A percentile compares a stretch with the other conserved stretches of the same genome.
These are phyloP conservation scores for Pleurotus tuber-regium DNA, from an alignment of 768 basidiomycete species.

Conservation along the genomic window DNA sequence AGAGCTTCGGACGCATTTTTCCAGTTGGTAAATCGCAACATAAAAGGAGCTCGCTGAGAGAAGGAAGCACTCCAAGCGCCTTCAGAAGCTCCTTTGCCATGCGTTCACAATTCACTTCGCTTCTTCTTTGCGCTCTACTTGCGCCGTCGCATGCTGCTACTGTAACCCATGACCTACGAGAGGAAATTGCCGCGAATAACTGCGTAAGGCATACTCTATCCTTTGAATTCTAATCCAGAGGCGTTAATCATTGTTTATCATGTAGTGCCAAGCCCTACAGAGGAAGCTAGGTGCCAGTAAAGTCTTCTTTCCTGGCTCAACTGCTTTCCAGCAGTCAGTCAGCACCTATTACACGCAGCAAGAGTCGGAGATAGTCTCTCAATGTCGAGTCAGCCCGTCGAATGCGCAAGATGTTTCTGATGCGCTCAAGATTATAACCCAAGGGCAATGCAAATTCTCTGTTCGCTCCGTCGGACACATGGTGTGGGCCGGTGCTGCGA, in stretches of 20 bases:
- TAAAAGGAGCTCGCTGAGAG: constrained; percentile 4
- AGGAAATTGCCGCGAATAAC: constrained; percentile 4
- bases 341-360: constrained; percentile 2
- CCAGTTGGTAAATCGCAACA: neutral
- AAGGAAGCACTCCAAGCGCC: neutral
- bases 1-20: neutral
- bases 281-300: neutral
- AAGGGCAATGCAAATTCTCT: constrained; percentile 1
- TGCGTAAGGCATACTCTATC: neutral
- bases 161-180: neutral
- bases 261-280: constrained; percentile 1
- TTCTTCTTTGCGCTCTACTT: constrained; percentile 6
- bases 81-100: constrained; percentile 4
- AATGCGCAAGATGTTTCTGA: constrained; percentile 8
- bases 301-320: neutral
- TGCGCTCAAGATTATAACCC: neutral
- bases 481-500: constrained; percentile 12
- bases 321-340: neutral
- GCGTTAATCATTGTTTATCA: neutral
- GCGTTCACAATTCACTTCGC: constrained; percentile 3
- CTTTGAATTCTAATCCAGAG: neutral
- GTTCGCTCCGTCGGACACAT: constrained; percentile 13
- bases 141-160: constrained; percentile 3
- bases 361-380: constrained; percentile 1
- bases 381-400: neutral